phyloP scores from a whole-genome alignment of 164 flowering plant species.

The Vitis vinifera region ASM3070453v1 NC_081807.1:1462501-1463000 shows the following conservation, averaged over 20 bases:
- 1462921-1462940: too few relatives aligned
- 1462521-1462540: neutral
- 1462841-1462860: too few relatives aligned
- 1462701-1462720: conserved; percentile 8
- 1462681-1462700: neutral
- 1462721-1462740: conserved; percentile 17
- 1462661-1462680: neutral
- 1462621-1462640: neutral
- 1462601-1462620: conserved; percentile 4
- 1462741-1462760: neutral
- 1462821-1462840: too few relatives aligned
- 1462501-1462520: conserved; percentile 1
- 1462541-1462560: conserved; percentile 6
- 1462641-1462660: conserved; percentile 1
- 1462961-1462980: too few relatives aligned
- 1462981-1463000: too few relatives aligned
- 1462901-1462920: too few relatives aligned
- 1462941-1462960: too few relatives aligned
- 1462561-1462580: neutral
- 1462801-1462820: too few relatives aligned
- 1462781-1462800: too few relatives aligned
- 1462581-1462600: conserved; percentile 7
- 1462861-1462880: too few relatives aligned
- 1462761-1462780: neutral
- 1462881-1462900: too few relatives aligned